Base-by-base conservation (phyloP, 1,139 yeast genomes). In the Saccharomyces pastorianus region DNA sequence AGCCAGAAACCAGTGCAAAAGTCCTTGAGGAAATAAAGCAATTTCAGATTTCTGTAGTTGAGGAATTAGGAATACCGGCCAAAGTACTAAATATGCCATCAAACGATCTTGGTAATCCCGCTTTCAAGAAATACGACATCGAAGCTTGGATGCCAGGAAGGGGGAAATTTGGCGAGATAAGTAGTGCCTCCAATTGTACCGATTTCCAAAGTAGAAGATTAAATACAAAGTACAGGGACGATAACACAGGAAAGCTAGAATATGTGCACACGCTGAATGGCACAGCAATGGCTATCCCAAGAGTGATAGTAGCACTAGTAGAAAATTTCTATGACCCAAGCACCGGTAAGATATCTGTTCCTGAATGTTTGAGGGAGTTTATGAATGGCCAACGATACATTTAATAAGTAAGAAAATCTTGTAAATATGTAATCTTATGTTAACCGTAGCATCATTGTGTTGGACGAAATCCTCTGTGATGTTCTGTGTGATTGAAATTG, bases 121-220 rank as follows among this genome's bases (percentile, higher is more conserved):
- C 99, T 0, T 81, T 78, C 70, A 85, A 86, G 65, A 95, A 95
- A 70, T 89, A 84, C 65, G 99, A 95, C 64, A 88, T 91, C 54
- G 99, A 95, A 70, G 96, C 95, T 0, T 89, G 96, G 93, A 93
- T 95, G 97, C 99, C 98, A 0, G 98, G 99, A 1, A 80, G 97
- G 63, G 89, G 89, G 1, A 71, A 73, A 1, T 95, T 96, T 89
- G 99, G 99, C 2, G 99, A 95, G 66, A 77, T 93, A 38, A 84
- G 96, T 0, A 88, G 96, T 47, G 77, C 95, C 1, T 90, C 98
- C 1, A 93, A 91, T 65, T 95, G 99, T 70, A 82, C 91, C 2
- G 98, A 91, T 62, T 95, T 82, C 68, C 99, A 95, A 71, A 74
- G 96, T 7, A 78, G 96, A 69, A 77, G 99, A 61, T 76, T 93